Evolutionary conservation across 2,329 filamentous ascomycete genomes (phyloP), one percentile per base, ranked within the genome.

Genomic region (Byssochlamys sp.): DNA sequence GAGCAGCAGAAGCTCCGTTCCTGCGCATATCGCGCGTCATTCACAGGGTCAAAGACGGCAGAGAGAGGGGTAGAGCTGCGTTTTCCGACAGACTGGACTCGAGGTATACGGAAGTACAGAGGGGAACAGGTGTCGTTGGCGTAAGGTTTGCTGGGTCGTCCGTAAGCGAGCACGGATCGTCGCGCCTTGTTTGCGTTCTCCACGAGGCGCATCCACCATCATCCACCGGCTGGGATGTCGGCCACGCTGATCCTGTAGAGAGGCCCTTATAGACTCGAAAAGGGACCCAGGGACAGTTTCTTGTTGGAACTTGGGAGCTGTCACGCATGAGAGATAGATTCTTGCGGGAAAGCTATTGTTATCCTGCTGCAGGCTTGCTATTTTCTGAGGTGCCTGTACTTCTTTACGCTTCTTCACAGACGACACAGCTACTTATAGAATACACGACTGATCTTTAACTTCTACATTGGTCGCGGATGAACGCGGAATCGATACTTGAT

Each of bases 61-160:
- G 49, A 51, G 29, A n/a, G 49, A 28, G 49, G 10, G 27, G 27
- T 51, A 4, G 49, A 28, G 11, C 10, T 51, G 49, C 25, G 9
- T 51, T 51, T 51, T 6, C 49, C 10, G 25, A 51, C 49, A 51
- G n/a, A 24, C 10, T 26, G 49, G 49, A 26, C 25, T 26, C 2
- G 49, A 28, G 49, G 27, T 26, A 51, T 51, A 51, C 49, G 14
- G 49, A 51, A 51, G 25, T 51, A 24, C 24, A 51, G 49, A 12
- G 25, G 49, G 49, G 25, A 51, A 51, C 9, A 28, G 27, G 24
- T 33, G 55, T 29, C 12, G 57, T 59, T 54, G 39, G 39, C 45
- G 52, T 39, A 59, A 54, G 51, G 55, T 59, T 56, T 59, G 54
- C 55, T 29, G 53, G 55, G 54, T 9, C 29, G 19, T 19, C 49